Conservation (phyloP, 306 rosid species). For the Aeschynomene evenia region DNA sequence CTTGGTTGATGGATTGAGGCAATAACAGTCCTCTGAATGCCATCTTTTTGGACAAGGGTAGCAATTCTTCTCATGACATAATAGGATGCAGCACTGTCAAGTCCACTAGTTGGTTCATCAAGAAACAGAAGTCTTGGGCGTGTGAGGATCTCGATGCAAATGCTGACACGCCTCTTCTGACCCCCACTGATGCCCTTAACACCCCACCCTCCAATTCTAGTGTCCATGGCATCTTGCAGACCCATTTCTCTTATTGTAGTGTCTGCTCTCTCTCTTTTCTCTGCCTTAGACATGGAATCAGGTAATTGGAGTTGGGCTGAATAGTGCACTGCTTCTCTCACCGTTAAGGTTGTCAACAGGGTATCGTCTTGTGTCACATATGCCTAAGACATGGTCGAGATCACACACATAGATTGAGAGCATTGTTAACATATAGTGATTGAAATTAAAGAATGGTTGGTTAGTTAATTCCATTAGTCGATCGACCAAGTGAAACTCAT, state of each 20-base stretch:
- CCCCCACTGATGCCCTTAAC: conserved; percentile 49
- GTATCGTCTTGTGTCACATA: conserved; percentile 50
- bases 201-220: conserved; percentile 60
- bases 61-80: conserved; percentile 69
- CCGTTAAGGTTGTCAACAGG: conserved; percentile 38
- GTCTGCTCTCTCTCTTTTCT: conserved; percentile 45
- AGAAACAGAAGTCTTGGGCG: conserved; percentile 48
- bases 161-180: conserved; percentile 50
- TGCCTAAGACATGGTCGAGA: conserved; percentile 32
- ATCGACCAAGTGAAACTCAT: not conserved
- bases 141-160: conserved; percentile 47
- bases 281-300: conserved; percentile 35
- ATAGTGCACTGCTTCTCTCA: conserved; percentile 45
- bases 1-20: conserved; percentile 78
- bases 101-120: conserved; percentile 61
- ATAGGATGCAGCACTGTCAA: conserved; percentile 83
- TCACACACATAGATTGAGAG: conserved; percentile 11
- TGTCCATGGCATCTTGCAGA: conserved; percentile 43
- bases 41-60: conserved; percentile 20
- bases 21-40: conserved; percentile 44
- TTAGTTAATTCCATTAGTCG: not conserved
- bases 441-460: no score
- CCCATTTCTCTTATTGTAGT: conserved; percentile 49
- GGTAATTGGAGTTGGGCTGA: conserved; percentile 54
- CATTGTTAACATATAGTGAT: no score